These are phyloP conservation scores for Globisporangium yorkense DNA, from an alignment of 352 stramenopile species.

Conservation along the genomic window DNA sequence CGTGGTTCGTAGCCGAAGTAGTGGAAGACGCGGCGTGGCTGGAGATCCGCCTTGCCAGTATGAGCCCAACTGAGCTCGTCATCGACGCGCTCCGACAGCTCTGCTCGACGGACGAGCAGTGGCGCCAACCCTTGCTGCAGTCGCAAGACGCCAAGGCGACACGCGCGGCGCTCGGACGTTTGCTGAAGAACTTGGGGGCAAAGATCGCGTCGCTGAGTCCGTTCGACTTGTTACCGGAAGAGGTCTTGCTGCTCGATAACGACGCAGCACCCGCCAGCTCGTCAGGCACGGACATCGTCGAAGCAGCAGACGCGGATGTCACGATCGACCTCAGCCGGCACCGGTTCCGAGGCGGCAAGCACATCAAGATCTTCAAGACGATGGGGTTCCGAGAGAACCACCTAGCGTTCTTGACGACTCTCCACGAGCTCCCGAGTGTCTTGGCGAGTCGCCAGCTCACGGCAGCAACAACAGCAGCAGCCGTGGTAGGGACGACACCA, in stretches of 20 bases:
- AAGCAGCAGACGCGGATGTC: not conserved
- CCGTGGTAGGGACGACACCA: too few species aligned
- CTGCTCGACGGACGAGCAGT: conserved; percentile 18
- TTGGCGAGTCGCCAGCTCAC: not conserved
- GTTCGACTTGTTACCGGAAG: conserved; percentile 30
- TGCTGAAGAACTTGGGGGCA: conserved; percentile 17
- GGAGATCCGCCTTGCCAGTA: conserved; percentile 29
- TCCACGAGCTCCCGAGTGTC: conserved; percentile 26
- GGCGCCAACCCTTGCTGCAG: conserved; percentile 16
- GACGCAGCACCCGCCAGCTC: not conserved
- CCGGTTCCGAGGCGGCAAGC: conserved; percentile 21
- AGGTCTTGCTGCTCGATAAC: conserved; percentile 14
- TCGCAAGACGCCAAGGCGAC: conserved; percentile 6
- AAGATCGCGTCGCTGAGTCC: conserved; percentile 16
- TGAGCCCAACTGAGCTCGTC: conserved; percentile 20
- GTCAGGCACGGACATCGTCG: not conserved
- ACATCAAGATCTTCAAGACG: conserved; percentile 27
- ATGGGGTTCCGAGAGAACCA: conserved; percentile 45
- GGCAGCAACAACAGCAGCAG: not conserved
- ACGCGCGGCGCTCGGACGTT: conserved; percentile 11
- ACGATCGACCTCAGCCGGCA: conserved; percentile 23
- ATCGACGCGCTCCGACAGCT: conserved; percentile 27
- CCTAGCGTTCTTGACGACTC: conserved; percentile 28
- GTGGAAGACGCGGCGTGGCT: conserved; percentile 27
- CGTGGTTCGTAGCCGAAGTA: conserved; percentile 34